These are phyloP conservation scores for Phylloporus sp. DNA, from an alignment of 768 basidiomycete genomes.

Conservation along the genomic window DNA sequence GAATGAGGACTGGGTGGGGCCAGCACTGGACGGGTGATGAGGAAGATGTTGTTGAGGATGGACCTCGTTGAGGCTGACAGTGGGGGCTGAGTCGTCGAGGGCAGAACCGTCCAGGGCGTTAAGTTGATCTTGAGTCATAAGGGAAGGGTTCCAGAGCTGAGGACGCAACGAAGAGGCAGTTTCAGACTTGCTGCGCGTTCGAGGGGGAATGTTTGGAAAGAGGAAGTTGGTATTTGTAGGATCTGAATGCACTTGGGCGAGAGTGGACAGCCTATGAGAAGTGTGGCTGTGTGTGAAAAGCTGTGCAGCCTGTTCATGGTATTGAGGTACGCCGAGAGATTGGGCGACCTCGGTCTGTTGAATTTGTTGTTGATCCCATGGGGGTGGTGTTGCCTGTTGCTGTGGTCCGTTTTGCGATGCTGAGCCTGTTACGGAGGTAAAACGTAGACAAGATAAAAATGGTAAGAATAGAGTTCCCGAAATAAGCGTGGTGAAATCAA, in stretches of 20 bases:
- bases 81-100: constrained; percentile 34
- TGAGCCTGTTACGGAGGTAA: constrained; percentile 30
- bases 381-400: constrained; percentile 32
- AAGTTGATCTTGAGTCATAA: constrained; percentile 36
- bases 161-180: constrained; percentile 47
- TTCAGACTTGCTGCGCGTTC: constrained; percentile 59
- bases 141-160: constrained; percentile 47
- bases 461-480: constrained; percentile 30
- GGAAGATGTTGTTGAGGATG: constrained; percentile 21
- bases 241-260: constrained; percentile 31
- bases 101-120: constrained; percentile 34
- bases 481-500: constrained; percentile 32
- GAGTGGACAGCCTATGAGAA: constrained; percentile 35
- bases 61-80: constrained; percentile 30
- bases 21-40: constrained; percentile 21
- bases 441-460: constrained; percentile 21
- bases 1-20: constrained; percentile 27
- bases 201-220: constrained; percentile 36
- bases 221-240: constrained; percentile 37
- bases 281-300: constrained; percentile 33
- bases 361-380: constrained; percentile 36
- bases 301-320: constrained; percentile 29
- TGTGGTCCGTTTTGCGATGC: constrained; percentile 29
- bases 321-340: constrained; percentile 30
- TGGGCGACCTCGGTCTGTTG: constrained; percentile 30